Conservation (phyloP, 2,329 filamentous ascomycete genomes). For the Hypoxylon rubiginosum region DNA sequence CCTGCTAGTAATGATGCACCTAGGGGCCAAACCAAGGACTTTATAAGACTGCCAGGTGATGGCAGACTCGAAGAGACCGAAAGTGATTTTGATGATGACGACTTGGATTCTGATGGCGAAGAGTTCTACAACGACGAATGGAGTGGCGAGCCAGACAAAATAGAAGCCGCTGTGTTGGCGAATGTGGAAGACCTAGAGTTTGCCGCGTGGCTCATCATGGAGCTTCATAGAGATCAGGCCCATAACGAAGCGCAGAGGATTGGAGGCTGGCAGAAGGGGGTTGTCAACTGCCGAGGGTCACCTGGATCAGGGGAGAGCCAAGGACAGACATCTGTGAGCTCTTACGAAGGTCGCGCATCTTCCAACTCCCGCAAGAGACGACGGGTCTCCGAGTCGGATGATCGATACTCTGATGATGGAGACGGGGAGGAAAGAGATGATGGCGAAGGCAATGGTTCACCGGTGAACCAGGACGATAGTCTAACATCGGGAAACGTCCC, state of each 20-base stretch:
- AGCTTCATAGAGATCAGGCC: conserved; percentile 23
- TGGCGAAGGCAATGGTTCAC: conserved; percentile 16
- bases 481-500: conserved; percentile 9
- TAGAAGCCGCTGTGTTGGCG: conserved; percentile 19
- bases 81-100: conserved; percentile 20
- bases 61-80: background rate
- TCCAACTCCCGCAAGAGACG: conserved; percentile 14
- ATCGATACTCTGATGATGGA: conserved; percentile 20
- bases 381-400: conserved; percentile 1
- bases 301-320: background rate
- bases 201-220: conserved; percentile 26
- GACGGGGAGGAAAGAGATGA: conserved; percentile 29
- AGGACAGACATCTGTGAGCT: conserved; percentile 3
- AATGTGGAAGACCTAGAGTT: conserved; percentile 20
- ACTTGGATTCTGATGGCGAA: conserved; percentile 23
- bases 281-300: conserved; percentile 18
- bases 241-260: conserved; percentile 25
- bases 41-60: background rate
- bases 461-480: conserved; percentile 22
- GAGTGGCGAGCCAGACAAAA: conserved; percentile 26
- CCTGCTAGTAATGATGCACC: background rate
- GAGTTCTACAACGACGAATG: conserved; percentile 21
- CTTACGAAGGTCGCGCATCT: background rate
- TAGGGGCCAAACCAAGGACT: background rate
- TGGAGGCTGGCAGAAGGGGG: conserved; percentile 29